phyloP scores from a whole-genome alignment of 257 asterid genomes.

The Solanum bulbocastanum region DNA sequence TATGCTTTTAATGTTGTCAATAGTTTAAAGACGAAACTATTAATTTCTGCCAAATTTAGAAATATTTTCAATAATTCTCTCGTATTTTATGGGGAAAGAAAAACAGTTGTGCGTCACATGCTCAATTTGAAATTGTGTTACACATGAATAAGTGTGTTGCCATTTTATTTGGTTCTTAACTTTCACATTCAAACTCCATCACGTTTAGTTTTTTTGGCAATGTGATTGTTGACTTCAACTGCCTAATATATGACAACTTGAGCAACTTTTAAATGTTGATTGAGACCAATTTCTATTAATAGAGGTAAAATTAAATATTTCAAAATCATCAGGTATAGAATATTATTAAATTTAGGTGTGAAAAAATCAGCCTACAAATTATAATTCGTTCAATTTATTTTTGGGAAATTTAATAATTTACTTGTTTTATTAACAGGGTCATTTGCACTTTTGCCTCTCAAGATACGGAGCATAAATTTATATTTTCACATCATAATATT shows the following conservation, averaged over 20 bases:
- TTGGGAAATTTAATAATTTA: neutral
- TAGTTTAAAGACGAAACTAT: no score
- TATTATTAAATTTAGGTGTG: neutral
- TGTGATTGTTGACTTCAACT: neutral
- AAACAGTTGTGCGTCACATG: neutral
- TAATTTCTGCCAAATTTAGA: no score
- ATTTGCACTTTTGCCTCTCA: neutral
- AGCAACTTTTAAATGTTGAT: neutral
- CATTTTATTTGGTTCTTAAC: neutral
- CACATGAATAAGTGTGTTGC: neutral
- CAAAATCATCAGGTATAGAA: neutral
- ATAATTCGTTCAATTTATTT: neutral
- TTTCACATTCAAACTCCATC: neutral
- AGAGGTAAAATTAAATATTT: neutral
- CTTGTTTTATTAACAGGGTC: neutral
- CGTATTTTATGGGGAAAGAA: no score
- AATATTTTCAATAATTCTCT: no score
- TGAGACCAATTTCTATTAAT: neutral
- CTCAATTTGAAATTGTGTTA: neutral
- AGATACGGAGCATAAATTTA: no score
- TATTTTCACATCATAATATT: no score
- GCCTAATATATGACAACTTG: neutral
- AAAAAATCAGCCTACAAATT: neutral
- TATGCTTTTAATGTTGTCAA: no score
- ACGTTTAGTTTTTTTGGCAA: neutral